Percentiles rank a stretch among this genome's conserved stretches.
phyloP scores from a whole-genome alignment of 2,329 filamentous ascomycete genomes.

The Helotiales sp. region DNA sequence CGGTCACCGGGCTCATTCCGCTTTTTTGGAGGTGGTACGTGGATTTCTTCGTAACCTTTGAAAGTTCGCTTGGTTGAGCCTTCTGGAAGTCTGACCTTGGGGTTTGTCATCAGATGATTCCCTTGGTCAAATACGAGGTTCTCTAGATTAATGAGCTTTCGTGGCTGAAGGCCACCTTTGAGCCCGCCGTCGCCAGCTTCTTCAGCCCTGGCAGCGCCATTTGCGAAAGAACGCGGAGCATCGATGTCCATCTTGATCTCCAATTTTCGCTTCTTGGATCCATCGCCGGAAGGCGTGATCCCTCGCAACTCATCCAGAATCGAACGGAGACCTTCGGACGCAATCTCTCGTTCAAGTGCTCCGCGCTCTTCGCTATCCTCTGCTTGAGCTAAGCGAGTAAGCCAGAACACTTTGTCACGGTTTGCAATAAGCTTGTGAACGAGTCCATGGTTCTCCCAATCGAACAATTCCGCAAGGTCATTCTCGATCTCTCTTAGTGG shows the following conservation, averaged over 20 bases:
- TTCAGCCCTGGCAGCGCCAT: constrained; percentile 49
- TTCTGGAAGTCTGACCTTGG: constrained; percentile 88
- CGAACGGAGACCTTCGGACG: constrained; percentile 78
- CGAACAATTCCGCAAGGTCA: constrained; percentile 96
- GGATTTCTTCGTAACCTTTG: constrained; percentile 98
- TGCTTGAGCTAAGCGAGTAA: constrained; percentile 80
- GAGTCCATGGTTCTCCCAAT: constrained; percentile 93
- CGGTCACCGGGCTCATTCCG: constrained; percentile 77
- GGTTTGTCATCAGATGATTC: constrained; percentile 99
- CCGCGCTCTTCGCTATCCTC: constrained; percentile 76
- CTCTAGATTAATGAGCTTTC: constrained; percentile 87
- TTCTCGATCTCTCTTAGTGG: constrained; percentile 93
- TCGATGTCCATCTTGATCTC: constrained; percentile 97
- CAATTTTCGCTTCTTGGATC: constrained; percentile 62
- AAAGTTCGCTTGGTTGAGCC: constrained; percentile 94
- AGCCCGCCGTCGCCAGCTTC: constrained; percentile 64
- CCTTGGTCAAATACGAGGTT: constrained; percentile 97
- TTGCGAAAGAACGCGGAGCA: constrained; percentile 60
- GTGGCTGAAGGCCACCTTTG: constrained; percentile 81
- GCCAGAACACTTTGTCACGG: constrained; percentile 92
- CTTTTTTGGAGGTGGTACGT: constrained; percentile 90
- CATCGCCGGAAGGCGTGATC: constrained; percentile 59
- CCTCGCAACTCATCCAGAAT: constrained; percentile 88
- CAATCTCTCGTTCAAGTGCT: constrained; percentile 86
- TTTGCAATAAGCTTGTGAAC: constrained; percentile 91